These are phyloP conservation scores for Saccharomycopsis capsularis DNA, from an alignment of 805 yeast species.

Conservation along the genomic window DNA sequence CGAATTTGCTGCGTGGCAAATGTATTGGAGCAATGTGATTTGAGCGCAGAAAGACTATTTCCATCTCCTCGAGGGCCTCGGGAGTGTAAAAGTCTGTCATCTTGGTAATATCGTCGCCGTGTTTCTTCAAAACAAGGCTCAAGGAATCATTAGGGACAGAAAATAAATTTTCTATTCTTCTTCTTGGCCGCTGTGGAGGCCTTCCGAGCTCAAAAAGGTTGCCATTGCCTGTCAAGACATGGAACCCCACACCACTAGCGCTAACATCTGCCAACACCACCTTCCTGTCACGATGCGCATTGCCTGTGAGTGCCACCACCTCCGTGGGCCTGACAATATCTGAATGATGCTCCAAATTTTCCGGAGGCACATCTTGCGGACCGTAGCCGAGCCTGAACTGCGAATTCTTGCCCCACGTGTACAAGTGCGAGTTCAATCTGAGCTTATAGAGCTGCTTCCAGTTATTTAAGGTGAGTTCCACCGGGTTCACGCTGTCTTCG, in stretches of 20 bases:
- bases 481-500: background rate
- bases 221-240: slow-evolving; percentile 50
- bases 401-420: slow-evolving; percentile 13
- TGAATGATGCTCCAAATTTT: background rate
- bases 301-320: background rate
- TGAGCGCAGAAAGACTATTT: background rate
- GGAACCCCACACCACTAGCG: slow-evolving; percentile 61
- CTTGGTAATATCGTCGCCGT: background rate
- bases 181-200: slow-evolving; percentile 35
- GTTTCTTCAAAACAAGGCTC: background rate
- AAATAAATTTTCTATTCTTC: no score
- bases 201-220: slow-evolving; percentile 51
- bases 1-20: slow-evolving; percentile 1
- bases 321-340: background rate
- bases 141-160: slow-evolving; percentile 26
- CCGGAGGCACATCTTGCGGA: background rate
- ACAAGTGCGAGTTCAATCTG: slow-evolving; percentile 1
- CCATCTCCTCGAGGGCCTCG: background rate
- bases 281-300: background rate
- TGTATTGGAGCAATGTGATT: background rate
- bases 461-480: background rate
- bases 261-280: slow-evolving; percentile 33
- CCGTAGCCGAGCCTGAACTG: slow-evolving; percentile 8
- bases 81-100: background rate
- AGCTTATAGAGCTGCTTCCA: slow-evolving; percentile 10